Evolutionary conservation across 1,139 yeast species (phyloP).

Genomic region (Scheffersomyces titani): DNA sequence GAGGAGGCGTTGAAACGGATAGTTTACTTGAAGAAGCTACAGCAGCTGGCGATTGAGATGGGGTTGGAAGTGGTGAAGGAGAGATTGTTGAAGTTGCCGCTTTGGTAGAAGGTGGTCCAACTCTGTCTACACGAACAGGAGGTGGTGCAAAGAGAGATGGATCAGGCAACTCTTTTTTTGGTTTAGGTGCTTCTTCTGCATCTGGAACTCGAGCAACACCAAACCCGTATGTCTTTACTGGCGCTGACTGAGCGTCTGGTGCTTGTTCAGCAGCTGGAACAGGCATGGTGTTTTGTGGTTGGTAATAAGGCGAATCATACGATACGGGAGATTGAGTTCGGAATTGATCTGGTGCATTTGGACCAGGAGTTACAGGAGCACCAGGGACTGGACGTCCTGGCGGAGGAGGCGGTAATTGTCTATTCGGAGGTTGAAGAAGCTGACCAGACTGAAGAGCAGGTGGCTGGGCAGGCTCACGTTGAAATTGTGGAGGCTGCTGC

Average conservation of each 20-base stretch:
- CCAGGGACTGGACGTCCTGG: background rate
- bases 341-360: background rate
- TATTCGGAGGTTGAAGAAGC: slow-evolving; percentile 4
- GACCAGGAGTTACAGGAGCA: background rate
- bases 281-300: background rate
- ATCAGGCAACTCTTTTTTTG: slow-evolving; percentile 8
- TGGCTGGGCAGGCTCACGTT: slow-evolving; percentile 1
- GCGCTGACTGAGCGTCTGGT: slow-evolving; percentile 1
- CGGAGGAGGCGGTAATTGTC: slow-evolving; percentile 4
- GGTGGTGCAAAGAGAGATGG: slow-evolving; percentile 16
- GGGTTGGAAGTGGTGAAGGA: background rate
- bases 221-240: background rate
- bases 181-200: slow-evolving; percentile 2
- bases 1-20: slow-evolving; percentile 3
- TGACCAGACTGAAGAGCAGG: too few relatives aligned
- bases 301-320: slow-evolving; percentile 6
- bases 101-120: slow-evolving; percentile 1
- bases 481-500: background rate
- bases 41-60: slow-evolving; percentile 4
- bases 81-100: slow-evolving; percentile 1
- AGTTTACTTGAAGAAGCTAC: background rate
- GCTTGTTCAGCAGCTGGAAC: background rate
- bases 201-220: background rate
- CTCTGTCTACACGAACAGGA: slow-evolving; percentile 11
- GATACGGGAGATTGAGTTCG: slow-evolving; percentile 2